Evolutionary conservation across 2,329 filamentous ascomycete genomes (phyloP).

Genomic region (Dactylellina leptospora): DNA sequence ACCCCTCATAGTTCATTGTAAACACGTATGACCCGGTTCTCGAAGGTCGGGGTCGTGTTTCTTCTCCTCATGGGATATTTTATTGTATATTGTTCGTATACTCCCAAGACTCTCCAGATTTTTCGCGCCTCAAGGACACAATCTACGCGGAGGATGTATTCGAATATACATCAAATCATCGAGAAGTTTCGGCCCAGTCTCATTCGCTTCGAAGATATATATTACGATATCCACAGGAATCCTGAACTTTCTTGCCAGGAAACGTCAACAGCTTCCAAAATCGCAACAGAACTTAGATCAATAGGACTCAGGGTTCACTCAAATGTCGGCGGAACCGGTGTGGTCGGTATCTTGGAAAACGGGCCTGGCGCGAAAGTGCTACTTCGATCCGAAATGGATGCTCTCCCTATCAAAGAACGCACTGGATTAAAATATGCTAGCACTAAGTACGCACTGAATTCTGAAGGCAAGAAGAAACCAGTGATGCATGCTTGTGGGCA

Average conservation of each 20-base stretch:
- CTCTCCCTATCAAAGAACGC: conserved; percentile 67
- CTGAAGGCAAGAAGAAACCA: conserved; percentile 64
- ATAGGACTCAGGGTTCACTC: not conserved
- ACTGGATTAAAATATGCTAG: conserved; percentile 69
- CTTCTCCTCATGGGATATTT: no score
- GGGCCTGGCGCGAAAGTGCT: conserved; percentile 67
- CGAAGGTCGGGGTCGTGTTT: no score
- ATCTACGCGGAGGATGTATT: no score
- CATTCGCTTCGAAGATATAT: conserved; percentile 65
- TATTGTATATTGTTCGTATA: no score
- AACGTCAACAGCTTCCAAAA: conserved; percentile 64
- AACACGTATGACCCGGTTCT: no score
- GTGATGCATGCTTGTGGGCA: conserved; percentile 77
- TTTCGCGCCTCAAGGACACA: no score
- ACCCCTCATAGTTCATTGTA: no score
- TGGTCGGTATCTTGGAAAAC: conserved; percentile 64
- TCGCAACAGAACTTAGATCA: conserved; percentile 58
- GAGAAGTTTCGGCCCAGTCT: not conserved
- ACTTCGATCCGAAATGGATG: conserved; percentile 71
- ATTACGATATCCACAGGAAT: conserved; percentile 69
- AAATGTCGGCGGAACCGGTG: not conserved
- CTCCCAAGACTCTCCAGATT: no score
- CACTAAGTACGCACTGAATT: conserved; percentile 60
- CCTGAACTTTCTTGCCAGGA: conserved; percentile 71
- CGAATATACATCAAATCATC: no score